Conservation (phyloP, 2,329 filamentous ascomycete species). For the Cadophora sp. region DNA sequence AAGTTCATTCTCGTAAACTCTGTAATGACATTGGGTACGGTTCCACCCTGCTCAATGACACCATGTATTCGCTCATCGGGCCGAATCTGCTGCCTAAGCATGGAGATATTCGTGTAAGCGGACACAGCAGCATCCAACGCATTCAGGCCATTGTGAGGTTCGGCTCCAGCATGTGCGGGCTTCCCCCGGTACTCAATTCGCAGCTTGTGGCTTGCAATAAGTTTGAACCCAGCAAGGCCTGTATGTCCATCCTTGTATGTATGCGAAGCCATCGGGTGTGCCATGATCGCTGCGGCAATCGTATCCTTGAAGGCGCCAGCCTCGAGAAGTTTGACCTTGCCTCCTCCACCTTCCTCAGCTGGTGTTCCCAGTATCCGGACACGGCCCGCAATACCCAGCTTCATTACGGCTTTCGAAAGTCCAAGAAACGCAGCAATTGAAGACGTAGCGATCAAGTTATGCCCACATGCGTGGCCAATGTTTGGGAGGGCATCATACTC, state of each 20-base stretch:
- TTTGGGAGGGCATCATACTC: slow-evolving; percentile 56
- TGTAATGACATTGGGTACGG: slow-evolving; percentile 50
- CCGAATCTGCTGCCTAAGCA: slow-evolving; percentile 45
- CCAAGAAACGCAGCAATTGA: slow-evolving; percentile 50
- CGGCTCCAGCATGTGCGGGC: slow-evolving; percentile 48
- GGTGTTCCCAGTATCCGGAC: slow-evolving; percentile 44
- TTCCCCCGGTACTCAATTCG: slow-evolving; percentile 30
- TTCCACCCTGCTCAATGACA: slow-evolving; percentile 49
- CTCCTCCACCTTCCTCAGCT: slow-evolving; percentile 42
- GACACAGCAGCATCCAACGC: slow-evolving; percentile 49
- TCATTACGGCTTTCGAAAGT: slow-evolving; percentile 35
- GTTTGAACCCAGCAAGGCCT: slow-evolving; percentile 5
- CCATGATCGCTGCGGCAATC: slow-evolving; percentile 38
- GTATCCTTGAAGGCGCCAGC: slow-evolving; percentile 52
- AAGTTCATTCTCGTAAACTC: slow-evolving; percentile 32
- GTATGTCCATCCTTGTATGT: neutral
- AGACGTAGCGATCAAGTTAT: slow-evolving; percentile 52
- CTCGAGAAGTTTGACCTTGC: slow-evolving; percentile 53
- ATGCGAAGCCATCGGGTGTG: neutral
- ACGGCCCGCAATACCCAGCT: slow-evolving; percentile 36
- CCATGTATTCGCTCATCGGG: slow-evolving; percentile 46
- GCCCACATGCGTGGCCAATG: slow-evolving; percentile 52
- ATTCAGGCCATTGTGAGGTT: slow-evolving; percentile 50
- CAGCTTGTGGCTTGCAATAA: slow-evolving; percentile 6
- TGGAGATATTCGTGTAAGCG: slow-evolving; percentile 46